Base-by-base conservation (phyloP, 441 rosid genomes). In the Gossypium trilobum region DNA sequence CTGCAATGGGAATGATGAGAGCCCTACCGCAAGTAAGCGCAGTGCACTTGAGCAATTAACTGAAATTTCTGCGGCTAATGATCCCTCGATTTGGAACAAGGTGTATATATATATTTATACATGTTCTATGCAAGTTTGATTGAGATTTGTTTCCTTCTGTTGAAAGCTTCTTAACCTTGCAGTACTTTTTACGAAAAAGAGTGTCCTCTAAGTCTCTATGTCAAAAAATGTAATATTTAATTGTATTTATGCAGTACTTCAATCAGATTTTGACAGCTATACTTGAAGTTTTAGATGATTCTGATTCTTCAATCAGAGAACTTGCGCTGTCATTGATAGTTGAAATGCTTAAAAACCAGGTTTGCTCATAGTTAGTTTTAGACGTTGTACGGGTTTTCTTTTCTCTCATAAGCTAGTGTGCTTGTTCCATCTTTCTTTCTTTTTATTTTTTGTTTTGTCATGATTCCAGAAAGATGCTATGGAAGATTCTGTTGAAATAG, bases 211-310 rank as follows among this genome's bases (percentile, higher is more conserved):
- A 31, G 56, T 20, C 60, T 5, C 17, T 22, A 14, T 44, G 71
- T 39, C 25, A 31, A 33, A 5, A 17, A 60, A 10, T 50, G 31
- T 57, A 46, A 78, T 73, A 50, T 57, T 59, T 20, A 39, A 66
- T 55, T 67, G 60, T 52, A 56, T 79, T 16, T 78, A 72, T 78
- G 82, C 93, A 95, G 99, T 95, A 91, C 82, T 91, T 95, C 87
- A 95, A 93, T 86, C 99, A 91, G 85, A 95, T 95, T 82, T 83
- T 95, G 87, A 90, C 97, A 63, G 90, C 90, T 70, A 95, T 95
- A 75, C 99, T 93, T 75, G 99, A 95, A 84, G 91, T 91, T 79
- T 74, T 93, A 70, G 99, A 95, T 82, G 90, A 87, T 65, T 77
- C 89, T 61, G 97, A 93, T 79, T 82, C 83, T 57, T 79, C 95